Base-by-base conservation (phyloP, 495 filamentous ascomycete genomes). In the Aspergillus ellipticus region DNA sequence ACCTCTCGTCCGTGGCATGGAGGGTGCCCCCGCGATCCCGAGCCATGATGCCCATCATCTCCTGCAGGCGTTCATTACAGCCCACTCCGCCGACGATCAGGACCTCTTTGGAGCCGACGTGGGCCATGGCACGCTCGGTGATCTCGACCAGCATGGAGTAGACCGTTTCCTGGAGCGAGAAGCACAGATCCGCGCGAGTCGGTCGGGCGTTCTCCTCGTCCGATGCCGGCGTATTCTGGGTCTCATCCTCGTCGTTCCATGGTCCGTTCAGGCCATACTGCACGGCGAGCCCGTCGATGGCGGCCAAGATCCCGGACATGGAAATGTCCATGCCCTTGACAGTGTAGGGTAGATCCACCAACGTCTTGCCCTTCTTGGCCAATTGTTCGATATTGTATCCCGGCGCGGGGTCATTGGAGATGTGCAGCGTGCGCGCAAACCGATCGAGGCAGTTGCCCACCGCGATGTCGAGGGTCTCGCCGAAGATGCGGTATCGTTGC, bases 1-100 rank as follows among this genome's bases (percentile, higher is more conserved):
- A 97, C 43, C 94, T 82, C 73, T 97, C 92, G 70, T 97, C 93
- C 1, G 93, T 98, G 8, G 92, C 92, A 75, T 87, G 97, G 17
- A 97, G 89, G 68, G 82, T 90, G 0, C 94, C 94, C 16, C 91
- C 89, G 31, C 95, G 78, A 68, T 96, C 91, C 37, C 77, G 76
- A n/a, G 92, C 94, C 94, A 98, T 98, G 8, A 87, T 72, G 0
- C 87, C 90, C 95, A 98, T 98, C 94, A 98, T 98, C 66, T 96
- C 86, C 75, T 98, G 94, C 60, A 98, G 65, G 10, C 94, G 81
- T 78, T 95, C 90, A 66, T 98, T 98, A 63, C 89, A 94, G n/a
- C 95, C 94, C 22, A 98, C 94, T n/a, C 94, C 94, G 20, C 94
- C 94, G 4, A 98, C 94, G 55, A 98, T 90, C 41, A 98, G 76